phyloP scores from a whole-genome alignment of 306 rosid genomes.

The Quercus suber region DNA sequence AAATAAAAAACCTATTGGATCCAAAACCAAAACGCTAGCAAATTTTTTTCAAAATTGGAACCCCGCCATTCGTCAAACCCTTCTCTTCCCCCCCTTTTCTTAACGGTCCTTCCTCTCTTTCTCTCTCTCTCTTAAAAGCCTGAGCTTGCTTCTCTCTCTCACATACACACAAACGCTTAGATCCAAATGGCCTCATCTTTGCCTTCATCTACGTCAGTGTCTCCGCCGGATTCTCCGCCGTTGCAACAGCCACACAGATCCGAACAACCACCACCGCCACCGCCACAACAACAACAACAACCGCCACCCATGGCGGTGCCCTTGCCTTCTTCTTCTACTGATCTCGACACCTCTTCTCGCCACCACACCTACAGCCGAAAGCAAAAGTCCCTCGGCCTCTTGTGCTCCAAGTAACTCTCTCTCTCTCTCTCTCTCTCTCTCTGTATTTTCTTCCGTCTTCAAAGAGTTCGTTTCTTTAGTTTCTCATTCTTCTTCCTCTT shows the following conservation, averaged over 20 bases:
- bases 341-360: slow-evolving; percentile 40
- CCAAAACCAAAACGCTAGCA: neutral
- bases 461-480: neutral
- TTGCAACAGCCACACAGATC: too few species aligned
- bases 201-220: neutral
- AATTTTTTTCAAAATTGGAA: slow-evolving; percentile 43
- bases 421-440: neutral
- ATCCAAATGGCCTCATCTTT: neutral
- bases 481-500: neutral
- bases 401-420: slow-evolving; percentile 76
- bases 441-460: neutral
- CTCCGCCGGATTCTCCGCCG: neutral
- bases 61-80: slow-evolving; percentile 35
- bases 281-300: neutral
- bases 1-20: neutral
- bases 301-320: slow-evolving; percentile 25
- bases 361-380: slow-evolving; percentile 51
- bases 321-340: slow-evolving; percentile 30
- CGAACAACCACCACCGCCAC: too few species aligned
- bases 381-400: slow-evolving; percentile 76
- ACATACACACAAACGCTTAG: neutral
- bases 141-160: slow-evolving; percentile 17
- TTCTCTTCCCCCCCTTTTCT: slow-evolving; percentile 6
- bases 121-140: neutral
- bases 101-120: slow-evolving; percentile 28